A percentile compares a stretch with the other conserved stretches of the same genome.
phyloP scores from a whole-genome alignment of 2,329 filamentous ascomycete species.

The Xylaria arbuscula region DNA sequence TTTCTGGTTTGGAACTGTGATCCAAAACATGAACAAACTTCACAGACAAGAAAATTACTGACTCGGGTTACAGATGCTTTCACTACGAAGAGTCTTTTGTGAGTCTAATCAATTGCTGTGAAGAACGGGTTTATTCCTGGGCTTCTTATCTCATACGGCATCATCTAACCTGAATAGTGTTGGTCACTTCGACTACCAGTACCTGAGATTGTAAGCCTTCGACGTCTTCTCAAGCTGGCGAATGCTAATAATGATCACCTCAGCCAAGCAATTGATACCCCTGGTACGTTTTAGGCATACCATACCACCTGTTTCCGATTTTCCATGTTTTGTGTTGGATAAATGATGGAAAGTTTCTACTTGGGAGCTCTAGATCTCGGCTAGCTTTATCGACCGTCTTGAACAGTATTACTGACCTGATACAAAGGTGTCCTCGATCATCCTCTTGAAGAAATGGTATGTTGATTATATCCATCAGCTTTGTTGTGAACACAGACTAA shows the following conservation, averaged over 20 bases:
- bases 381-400: too few species aligned
- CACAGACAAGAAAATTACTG: slow-evolving; percentile 5
- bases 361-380: too few species aligned
- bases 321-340: not conserved
- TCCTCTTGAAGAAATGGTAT: slow-evolving; percentile 90
- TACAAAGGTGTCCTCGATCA: slow-evolving; percentile 88
- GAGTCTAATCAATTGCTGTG: slow-evolving; percentile 1
- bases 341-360: not conserved
- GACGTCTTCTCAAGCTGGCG: not conserved
- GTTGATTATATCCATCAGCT: not conserved
- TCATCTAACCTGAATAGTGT: slow-evolving; percentile 59
- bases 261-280: slow-evolving; percentile 86
- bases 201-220: slow-evolving; percentile 68
- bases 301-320: not conserved
- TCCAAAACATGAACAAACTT: not conserved
- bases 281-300: slow-evolving; percentile 51
- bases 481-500: slow-evolving; percentile 22
- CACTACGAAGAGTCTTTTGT: slow-evolving; percentile 94
- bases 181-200: slow-evolving; percentile 98
- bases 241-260: slow-evolving; percentile 24
- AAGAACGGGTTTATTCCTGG: not conserved
- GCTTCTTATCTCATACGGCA: not conserved
- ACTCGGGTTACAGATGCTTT: slow-evolving; percentile 72
- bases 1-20: not conserved
- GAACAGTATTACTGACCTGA: slow-evolving; percentile 15